Conservation (phyloP, 805 yeast genomes). For the Wickerhamomyces chaumierensis region DNA sequence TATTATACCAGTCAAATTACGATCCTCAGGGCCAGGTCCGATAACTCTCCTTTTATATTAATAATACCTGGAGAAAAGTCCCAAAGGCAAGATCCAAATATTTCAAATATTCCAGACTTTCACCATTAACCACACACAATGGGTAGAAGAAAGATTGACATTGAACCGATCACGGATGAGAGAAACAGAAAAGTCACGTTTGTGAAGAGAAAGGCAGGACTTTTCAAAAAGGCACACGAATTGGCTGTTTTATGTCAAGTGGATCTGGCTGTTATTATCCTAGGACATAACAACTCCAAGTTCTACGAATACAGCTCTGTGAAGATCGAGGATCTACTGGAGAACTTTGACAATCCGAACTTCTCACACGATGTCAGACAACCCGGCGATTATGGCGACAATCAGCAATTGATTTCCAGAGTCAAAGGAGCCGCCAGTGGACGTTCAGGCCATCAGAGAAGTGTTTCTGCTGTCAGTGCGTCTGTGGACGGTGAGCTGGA, state of each 20-base stretch:
- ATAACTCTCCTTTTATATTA: too few species aligned
- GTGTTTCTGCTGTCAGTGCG: slow-evolving; percentile 6
- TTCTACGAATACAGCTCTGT: slow-evolving; percentile 78
- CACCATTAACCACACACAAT: slow-evolving; percentile 24
- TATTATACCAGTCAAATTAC: too few species aligned
- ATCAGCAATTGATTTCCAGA: slow-evolving; percentile 28
- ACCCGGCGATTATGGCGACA: slow-evolving; percentile 59
- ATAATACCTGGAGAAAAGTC: too few species aligned
- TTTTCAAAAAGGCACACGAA: slow-evolving; percentile 56
- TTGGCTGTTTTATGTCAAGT: slow-evolving; percentile 84
- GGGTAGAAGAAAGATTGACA: slow-evolving; percentile 97
- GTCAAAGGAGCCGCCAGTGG: slow-evolving; percentile 4
- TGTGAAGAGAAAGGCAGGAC: slow-evolving; percentile 88
- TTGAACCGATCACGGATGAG: slow-evolving; percentile 84
- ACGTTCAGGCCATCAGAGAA: slow-evolving; percentile 10
- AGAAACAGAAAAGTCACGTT: slow-evolving; percentile 81
- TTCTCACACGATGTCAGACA: slow-evolving; percentile 45
- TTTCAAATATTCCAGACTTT: too few species aligned
- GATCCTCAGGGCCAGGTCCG: too few species aligned
- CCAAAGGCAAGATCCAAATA: too few species aligned
- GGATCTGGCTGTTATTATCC: slow-evolving; percentile 81
- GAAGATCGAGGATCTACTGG: slow-evolving; percentile 40
- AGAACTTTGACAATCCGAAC: slow-evolving; percentile 23
- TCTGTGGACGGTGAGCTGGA: slow-evolving; percentile 9
- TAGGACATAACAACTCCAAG: slow-evolving; percentile 67